These are phyloP conservation scores for Teratosphaeria viscida DNA, from an alignment of 2,329 filamentous ascomycete species.

Conservation along the genomic window DNA sequence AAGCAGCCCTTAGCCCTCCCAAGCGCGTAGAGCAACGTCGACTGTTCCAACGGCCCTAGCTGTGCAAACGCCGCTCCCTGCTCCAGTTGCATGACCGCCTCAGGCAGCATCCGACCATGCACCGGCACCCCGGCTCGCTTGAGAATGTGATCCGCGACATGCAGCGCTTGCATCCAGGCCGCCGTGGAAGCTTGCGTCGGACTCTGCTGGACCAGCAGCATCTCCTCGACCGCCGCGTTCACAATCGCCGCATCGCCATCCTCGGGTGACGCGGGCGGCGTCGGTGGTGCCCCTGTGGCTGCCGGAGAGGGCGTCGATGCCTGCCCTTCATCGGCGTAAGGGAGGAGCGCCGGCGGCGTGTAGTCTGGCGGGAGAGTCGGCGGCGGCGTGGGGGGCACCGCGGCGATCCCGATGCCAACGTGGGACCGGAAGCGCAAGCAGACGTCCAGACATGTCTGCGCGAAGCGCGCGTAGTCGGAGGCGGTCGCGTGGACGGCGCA, in stretches of 20 bases:
- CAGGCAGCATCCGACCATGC: not conserved
- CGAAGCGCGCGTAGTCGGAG: not conserved
- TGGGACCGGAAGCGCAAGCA: not conserved
- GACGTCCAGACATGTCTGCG: not conserved
- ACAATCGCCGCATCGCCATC: not conserved
- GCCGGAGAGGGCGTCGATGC: not conserved
- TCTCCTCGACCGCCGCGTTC: not conserved
- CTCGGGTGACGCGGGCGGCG: not conserved
- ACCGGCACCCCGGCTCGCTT: not conserved
- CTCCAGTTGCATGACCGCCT: not conserved
- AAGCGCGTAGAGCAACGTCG: not conserved
- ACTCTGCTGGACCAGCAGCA: not conserved
- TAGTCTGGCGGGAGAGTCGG: not conserved
- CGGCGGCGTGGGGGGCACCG: not conserved
- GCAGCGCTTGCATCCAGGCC: not conserved
- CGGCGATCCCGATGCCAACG: not conserved
- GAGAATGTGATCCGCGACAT: not conserved
- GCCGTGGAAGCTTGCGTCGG: not conserved
- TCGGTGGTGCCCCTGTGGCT: not conserved
- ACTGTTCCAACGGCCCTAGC: not conserved
- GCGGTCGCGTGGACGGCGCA: not conserved
- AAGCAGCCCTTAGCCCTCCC: not conserved
- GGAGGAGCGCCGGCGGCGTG: not conserved
- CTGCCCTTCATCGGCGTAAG: not conserved
- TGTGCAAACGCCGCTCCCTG: not conserved